Conservation (phyloP, 192 early-diverging fungal genomes). For the Coemansia erecta region DNA sequence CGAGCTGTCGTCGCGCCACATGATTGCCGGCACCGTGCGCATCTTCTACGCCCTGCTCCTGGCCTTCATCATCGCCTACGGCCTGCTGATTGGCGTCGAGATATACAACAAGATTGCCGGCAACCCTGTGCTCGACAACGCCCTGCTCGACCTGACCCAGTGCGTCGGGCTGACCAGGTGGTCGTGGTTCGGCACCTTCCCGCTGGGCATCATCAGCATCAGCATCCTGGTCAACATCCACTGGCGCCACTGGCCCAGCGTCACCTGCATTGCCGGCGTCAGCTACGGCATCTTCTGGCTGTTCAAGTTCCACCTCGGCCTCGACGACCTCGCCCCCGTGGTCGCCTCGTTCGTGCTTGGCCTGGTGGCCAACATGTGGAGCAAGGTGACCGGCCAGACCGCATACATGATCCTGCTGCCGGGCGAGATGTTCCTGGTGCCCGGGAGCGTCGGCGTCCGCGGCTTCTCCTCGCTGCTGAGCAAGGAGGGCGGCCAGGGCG, state of each 20-base stretch:
- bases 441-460: constrained; percentile 75
- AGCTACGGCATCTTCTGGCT: constrained; percentile 66
- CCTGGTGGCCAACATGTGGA: constrained; percentile 73
- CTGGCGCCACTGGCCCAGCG: constrained; percentile 65
- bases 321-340: constrained; percentile 60
- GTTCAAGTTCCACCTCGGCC: constrained; percentile 56
- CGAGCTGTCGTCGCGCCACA: constrained; percentile 82
- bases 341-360: constrained; percentile 76
- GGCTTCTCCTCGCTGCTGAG: constrained; percentile 60
- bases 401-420: constrained; percentile 77
- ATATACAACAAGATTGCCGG: constrained; percentile 62
- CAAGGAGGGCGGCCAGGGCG: constrained; percentile 50
- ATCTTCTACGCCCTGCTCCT: constrained; percentile 77
- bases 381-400: constrained; percentile 64
- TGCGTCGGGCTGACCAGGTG: constrained; percentile 36
- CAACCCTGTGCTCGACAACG: constrained; percentile 14
- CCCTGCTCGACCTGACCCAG: constrained; percentile 50
- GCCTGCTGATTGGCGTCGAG: constrained; percentile 60
- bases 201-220: constrained; percentile 53
- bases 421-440: constrained; percentile 79
- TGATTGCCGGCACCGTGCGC: constrained; percentile 85
- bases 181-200: constrained; percentile 60
- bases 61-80: constrained; percentile 73
- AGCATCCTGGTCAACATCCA: constrained; percentile 60
- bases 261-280: constrained; percentile 62